Evolutionary conservation across 495 filamentous ascomycete species (phyloP).

Genomic region (Podospora fimiseda): DNA sequence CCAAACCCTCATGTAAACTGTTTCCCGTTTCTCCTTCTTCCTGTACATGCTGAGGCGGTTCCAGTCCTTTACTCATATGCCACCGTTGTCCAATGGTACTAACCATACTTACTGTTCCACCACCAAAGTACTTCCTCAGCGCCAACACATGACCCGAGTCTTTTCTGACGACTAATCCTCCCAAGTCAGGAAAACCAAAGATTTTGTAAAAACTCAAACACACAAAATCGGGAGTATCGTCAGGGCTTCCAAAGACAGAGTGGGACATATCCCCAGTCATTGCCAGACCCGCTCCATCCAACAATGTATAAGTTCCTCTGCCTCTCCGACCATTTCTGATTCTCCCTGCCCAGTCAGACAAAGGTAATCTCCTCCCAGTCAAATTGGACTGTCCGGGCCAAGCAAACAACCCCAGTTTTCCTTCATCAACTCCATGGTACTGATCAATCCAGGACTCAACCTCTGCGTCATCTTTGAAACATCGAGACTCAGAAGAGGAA

Average conservation of each 20-base stretch:
- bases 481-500: conserved; percentile 40
- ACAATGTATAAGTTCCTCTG: conserved; percentile 54
- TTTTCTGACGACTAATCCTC: conserved; percentile 61
- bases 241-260: conserved; percentile 48
- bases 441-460: conserved; percentile 57
- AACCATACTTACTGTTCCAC: conserved; percentile 70
- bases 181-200: conserved; percentile 74
- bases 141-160: conserved; percentile 55
- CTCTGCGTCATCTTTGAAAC: conserved; percentile 59
- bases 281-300: conserved; percentile 68
- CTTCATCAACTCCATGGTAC: background rate
- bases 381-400: conserved; percentile 79
- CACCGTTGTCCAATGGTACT: conserved; percentile 52
- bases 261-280: conserved; percentile 58
- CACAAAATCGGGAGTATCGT: conserved; percentile 63
- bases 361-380: conserved; percentile 62
- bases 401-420: conserved; percentile 54
- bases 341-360: conserved; percentile 47
- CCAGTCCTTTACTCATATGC: conserved; percentile 54
- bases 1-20: conserved; percentile 56
- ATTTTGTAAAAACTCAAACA: conserved; percentile 75
- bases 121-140: conserved; percentile 66
- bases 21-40: conserved; percentile 6
- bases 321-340: conserved; percentile 34
- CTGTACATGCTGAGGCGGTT: too few relatives aligned